Evolutionary conservation across 352 stramenopile genomes (phyloP).

Genomic region (Phytophthora fragariaefolia): DNA sequence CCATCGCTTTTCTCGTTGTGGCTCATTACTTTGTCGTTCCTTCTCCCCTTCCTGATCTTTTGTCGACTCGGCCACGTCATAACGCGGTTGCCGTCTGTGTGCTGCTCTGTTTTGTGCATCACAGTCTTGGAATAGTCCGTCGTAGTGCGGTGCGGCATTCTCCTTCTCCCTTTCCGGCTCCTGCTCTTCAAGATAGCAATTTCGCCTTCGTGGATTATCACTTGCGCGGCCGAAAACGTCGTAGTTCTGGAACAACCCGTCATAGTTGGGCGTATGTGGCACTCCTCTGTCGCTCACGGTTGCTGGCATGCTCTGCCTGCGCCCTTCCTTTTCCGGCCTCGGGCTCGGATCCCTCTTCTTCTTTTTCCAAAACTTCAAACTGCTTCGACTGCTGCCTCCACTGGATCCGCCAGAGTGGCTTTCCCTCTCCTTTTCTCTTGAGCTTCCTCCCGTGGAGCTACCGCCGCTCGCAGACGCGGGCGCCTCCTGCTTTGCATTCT

Average conservation of each 20-base stretch:
- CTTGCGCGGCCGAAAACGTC: conserved; percentile 25
- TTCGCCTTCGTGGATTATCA: conserved; percentile 3
- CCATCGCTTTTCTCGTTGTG: conserved; percentile 19
- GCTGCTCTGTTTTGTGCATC: not conserved
- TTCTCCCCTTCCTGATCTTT: conserved; percentile 26
- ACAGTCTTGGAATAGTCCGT: not conserved
- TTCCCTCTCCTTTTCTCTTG: conserved; percentile 24
- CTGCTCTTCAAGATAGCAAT: not conserved
- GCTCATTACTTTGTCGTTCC: conserved; percentile 26
- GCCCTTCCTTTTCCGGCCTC: conserved; percentile 6
- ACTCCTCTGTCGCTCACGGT: conserved; percentile 9
- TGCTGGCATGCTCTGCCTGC: conserved; percentile 19
- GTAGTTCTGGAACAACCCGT: conserved; percentile 46
- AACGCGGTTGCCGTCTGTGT: not conserved
- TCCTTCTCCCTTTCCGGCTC: conserved; percentile 20
- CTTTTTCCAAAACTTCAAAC: conserved; percentile 38
- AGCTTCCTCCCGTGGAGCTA: conserved; percentile 30
- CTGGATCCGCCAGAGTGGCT: conserved; percentile 23
- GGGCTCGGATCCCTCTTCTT: conserved; percentile 8
- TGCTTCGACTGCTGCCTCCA: conserved; percentile 9
- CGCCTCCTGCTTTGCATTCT: conserved; percentile 19
- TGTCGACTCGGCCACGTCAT: no score
- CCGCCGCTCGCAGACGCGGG: conserved; percentile 17
- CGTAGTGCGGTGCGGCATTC: not conserved
- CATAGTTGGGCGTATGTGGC: conserved; percentile 47